Conservation (phyloP, 768 basidiomycete species). For the Psilocybe subaeruginosa region DNA sequence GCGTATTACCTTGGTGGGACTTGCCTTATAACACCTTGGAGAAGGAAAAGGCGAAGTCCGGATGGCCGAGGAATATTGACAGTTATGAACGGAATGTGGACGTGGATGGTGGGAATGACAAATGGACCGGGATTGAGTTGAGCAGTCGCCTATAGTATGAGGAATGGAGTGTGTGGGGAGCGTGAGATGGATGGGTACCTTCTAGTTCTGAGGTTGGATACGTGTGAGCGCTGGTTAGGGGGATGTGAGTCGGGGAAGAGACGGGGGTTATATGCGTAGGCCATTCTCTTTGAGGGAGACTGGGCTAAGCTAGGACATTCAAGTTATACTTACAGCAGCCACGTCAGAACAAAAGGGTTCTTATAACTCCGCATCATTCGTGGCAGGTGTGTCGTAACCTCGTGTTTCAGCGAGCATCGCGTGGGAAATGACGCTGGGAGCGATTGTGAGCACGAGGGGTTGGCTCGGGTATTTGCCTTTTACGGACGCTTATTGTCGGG, state of each 20-base stretch:
- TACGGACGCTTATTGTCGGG: background rate
- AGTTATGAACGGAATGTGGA: too few species aligned
- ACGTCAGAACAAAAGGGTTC: conserved; percentile 4
- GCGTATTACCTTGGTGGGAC: too few species aligned
- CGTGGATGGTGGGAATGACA: too few species aligned
- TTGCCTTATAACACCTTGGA: too few species aligned
- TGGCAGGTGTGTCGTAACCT: conserved; percentile 3
- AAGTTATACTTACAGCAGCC: background rate
- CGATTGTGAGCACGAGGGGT: conserved; percentile 8
- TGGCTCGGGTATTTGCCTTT: conserved; percentile 10
- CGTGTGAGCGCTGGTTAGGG: background rate
- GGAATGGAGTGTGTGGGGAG: too few species aligned
- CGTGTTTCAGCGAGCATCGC: conserved; percentile 21
- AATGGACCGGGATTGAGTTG: too few species aligned
- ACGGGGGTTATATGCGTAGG: background rate
- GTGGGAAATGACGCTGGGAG: conserved; percentile 11
- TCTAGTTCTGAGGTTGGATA: too few species aligned
- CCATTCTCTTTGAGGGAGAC: conserved; percentile 3
- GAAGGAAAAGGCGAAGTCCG: too few species aligned
- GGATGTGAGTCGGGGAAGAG: background rate
- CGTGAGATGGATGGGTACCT: too few species aligned
- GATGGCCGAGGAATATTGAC: too few species aligned
- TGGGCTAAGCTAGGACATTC: background rate
- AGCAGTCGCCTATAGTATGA: too few species aligned
- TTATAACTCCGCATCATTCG: background rate